A percentile compares a stretch with the other conserved stretches of the same genome.
These are phyloP conservation scores for Lepidium africanum DNA, from an alignment of 345 rosid genomes.

Conservation along the genomic window DNA sequence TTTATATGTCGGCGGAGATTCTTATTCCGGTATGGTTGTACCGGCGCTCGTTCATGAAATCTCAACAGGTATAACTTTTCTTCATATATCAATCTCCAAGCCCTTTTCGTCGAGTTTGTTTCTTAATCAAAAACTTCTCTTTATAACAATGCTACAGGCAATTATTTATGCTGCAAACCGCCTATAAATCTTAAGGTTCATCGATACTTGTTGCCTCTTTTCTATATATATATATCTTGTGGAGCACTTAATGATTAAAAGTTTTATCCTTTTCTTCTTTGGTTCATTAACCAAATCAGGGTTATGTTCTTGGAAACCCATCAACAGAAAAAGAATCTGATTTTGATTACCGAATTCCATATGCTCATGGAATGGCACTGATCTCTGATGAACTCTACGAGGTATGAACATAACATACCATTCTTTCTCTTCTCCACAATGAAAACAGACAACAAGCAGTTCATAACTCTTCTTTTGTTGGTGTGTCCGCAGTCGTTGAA, in stretches of 20 bases:
- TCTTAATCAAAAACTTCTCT: background rate
- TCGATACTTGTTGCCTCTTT: background rate
- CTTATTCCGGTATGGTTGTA: constrained; percentile 49
- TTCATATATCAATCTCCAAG: background rate
- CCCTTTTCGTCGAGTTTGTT: background rate
- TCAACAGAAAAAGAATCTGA: constrained; percentile 18
- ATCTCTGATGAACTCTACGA: constrained; percentile 52
- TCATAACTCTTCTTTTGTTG: background rate
- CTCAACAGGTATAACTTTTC: constrained; percentile 2
- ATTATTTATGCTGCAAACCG: constrained; percentile 35
- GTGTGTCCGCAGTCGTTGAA: background rate
- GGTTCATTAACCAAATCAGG: constrained; percentile 32
- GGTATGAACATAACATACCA: constrained; percentile 16
- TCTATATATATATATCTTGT: background rate
- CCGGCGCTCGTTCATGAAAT: constrained; percentile 49
- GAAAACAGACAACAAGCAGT: background rate
- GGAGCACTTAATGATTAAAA: background rate
- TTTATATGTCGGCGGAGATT: constrained; percentile 55
- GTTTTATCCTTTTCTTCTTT: background rate
- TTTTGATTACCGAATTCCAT: constrained; percentile 33
- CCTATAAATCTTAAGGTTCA: constrained; percentile 49
- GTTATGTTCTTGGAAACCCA: constrained; percentile 63
- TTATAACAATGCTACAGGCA: constrained; percentile 33
- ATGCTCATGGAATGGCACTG: constrained; percentile 44
- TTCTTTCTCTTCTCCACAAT: background rate